phyloP scores from a whole-genome alignment of 805 yeast species.

The Pichia scutulata region DNA sequence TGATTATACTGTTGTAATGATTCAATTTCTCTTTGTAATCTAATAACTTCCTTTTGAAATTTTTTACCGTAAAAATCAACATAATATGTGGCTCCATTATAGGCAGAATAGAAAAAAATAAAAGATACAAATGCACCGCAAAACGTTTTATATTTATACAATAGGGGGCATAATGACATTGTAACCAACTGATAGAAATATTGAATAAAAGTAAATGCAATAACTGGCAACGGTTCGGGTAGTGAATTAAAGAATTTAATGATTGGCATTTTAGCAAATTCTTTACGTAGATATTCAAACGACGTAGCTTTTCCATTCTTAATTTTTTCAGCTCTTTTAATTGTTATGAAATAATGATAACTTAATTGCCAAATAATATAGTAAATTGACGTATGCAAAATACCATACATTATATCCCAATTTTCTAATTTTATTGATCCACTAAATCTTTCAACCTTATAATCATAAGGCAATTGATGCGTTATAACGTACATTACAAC shows the following conservation, averaged over 20 bases:
- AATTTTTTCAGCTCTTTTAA: constrained; percentile 70
- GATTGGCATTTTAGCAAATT: constrained; percentile 54
- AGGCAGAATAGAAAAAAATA: constrained; percentile 75
- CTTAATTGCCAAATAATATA: constrained; percentile 85
- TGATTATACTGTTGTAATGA: constrained; percentile 2
- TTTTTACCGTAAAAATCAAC: constrained; percentile 87
- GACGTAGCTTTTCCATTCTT: constrained; percentile 82
- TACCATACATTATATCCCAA: constrained; percentile 67
- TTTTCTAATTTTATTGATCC: constrained; percentile 64
- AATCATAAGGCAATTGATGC: constrained; percentile 56
- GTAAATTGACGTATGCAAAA: constrained; percentile 70
- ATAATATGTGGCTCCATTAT: constrained; percentile 93
- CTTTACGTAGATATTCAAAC: constrained; percentile 72
- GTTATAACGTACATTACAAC: constrained; percentile 78
- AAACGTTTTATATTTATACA: constrained; percentile 63
- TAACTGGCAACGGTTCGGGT: constrained; percentile 80
- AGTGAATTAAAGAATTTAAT: constrained; percentile 75
- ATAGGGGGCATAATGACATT: constrained; percentile 85
- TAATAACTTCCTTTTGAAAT: constrained; percentile 75
- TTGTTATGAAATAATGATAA: constrained; percentile 88
- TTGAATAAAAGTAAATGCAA: constrained; percentile 81
- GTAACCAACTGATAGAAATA: constrained; percentile 79
- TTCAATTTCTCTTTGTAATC: constrained; percentile 63
- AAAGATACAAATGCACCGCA: constrained; percentile 60
- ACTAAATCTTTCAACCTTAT: constrained; percentile 55